Percentiles rank a stretch among this genome's conserved stretches.
These are phyloP conservation scores for Trypanosoma vivax DNA, from an alignment of 208 protist genomes.

Conservation along the genomic window DNA sequence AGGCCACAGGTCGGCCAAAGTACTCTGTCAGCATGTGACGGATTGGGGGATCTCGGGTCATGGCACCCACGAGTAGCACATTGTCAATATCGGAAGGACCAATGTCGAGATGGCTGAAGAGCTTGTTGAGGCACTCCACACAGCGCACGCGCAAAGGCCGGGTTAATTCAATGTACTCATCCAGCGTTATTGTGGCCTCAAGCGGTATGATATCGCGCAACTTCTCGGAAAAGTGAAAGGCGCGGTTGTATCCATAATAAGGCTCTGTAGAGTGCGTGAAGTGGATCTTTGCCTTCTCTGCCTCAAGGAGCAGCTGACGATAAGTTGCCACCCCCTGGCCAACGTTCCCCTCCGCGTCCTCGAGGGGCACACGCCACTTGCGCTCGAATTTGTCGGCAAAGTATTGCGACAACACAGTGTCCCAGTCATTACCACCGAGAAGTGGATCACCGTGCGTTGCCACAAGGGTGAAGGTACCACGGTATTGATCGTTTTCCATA, in stretches of 20 bases:
- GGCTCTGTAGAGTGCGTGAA: slow-evolving; percentile 87
- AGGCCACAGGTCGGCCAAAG: slow-evolving; percentile 56
- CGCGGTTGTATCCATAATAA: slow-evolving; percentile 84
- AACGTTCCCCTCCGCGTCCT: slow-evolving; percentile 81
- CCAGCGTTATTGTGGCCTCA: slow-evolving; percentile 76
- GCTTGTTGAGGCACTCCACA: slow-evolving; percentile 65
- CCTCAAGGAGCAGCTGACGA: slow-evolving; percentile 66
- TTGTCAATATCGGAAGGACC: slow-evolving; percentile 66
- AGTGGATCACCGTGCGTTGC: slow-evolving; percentile 87
- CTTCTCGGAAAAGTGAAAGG: slow-evolving; percentile 83
- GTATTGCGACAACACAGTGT: slow-evolving; percentile 75
- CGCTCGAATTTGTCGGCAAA: slow-evolving; percentile 72
- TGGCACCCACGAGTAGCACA: slow-evolving; percentile 85
- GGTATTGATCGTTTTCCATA: slow-evolving; percentile 75
- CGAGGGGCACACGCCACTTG: slow-evolving; percentile 87
- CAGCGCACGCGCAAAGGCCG: slow-evolving; percentile 75
- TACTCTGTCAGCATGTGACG: slow-evolving; percentile 77
- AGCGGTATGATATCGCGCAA: slow-evolving; percentile 82
- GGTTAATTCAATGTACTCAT: slow-evolving; percentile 80
- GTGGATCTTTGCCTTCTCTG: slow-evolving; percentile 88
- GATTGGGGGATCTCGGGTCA: slow-evolving; percentile 88
- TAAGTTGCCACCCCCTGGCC: slow-evolving; percentile 67
- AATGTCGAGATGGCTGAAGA: slow-evolving; percentile 64
- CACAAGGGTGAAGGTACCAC: slow-evolving; percentile 61
- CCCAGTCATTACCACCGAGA: slow-evolving; percentile 90